Percentiles rank a stretch among this genome's conserved stretches.
These are phyloP conservation scores for Xanthoceras sorbifolium DNA, from an alignment of 345 rosid genomes.

Conservation along the genomic window DNA sequence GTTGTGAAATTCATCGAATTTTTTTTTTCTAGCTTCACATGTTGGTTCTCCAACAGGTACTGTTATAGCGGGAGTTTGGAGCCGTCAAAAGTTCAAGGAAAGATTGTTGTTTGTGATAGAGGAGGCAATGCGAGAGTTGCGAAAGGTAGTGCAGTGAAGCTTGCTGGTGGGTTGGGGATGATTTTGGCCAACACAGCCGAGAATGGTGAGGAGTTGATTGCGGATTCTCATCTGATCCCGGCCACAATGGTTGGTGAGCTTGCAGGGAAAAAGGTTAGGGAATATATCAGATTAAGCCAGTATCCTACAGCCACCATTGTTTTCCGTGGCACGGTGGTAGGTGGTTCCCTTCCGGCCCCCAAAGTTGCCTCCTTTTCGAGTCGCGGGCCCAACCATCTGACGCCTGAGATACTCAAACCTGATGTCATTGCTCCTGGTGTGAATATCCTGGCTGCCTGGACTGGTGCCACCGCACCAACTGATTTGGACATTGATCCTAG, in stretches of 20 bases:
- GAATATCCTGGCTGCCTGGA: constrained; percentile 87
- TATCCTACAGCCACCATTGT: constrained; percentile 59
- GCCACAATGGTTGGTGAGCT: constrained; percentile 63
- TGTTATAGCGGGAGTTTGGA: constrained; percentile 46
- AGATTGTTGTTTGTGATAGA: constrained; percentile 64
- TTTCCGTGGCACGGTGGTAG: constrained; percentile 52
- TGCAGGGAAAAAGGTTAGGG: constrained; percentile 47
- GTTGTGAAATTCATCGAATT: no score
- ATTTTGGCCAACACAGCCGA: constrained; percentile 58
- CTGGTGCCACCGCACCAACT: constrained; percentile 58
- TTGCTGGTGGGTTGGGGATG: constrained; percentile 73
- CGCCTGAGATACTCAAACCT: constrained; percentile 69
- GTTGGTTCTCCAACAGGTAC: constrained; percentile 22
- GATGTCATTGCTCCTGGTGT: constrained; percentile 89
- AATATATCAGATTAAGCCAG: constrained; percentile 38
- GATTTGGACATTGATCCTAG: constrained; percentile 63
- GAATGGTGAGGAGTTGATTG: constrained; percentile 71
- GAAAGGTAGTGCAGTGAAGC: constrained; percentile 69
- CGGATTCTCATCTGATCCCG: constrained; percentile 71
- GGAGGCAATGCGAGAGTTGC: constrained; percentile 69
- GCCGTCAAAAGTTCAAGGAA: constrained; percentile 48
- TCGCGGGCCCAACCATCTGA: constrained; percentile 67
- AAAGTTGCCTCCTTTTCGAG: constrained; percentile 74
- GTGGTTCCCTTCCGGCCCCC: constrained; percentile 62
- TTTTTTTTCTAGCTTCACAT: not conserved